phyloP scores from a whole-genome alignment of 164 flowering plant species.

The Dillenia suffruticosa region DNA sequence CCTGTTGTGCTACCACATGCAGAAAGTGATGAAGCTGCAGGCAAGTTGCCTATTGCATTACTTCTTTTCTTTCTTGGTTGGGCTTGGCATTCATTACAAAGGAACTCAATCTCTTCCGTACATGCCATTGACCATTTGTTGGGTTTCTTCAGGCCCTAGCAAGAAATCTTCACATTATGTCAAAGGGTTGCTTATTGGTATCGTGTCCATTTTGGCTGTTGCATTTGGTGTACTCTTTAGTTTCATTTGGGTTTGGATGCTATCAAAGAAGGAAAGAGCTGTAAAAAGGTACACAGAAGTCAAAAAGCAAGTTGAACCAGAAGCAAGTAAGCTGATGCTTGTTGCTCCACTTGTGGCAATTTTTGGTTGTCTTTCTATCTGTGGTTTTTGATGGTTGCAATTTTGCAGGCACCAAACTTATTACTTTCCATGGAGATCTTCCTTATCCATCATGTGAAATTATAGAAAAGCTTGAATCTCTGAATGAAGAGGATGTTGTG shows the following conservation, averaged over 20 bases:
- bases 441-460: constrained; percentile 89
- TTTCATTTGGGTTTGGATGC: constrained; percentile 65
- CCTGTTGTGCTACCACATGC: constrained; percentile 88
- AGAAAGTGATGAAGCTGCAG: constrained; percentile 54
- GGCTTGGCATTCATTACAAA: no score
- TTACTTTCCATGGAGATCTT: constrained; percentile 91
- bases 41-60: constrained; percentile 25
- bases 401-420: constrained; percentile 65
- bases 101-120: no score
- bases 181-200: constrained; percentile 72
- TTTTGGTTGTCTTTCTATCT: neutral
- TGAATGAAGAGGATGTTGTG: constrained; percentile 79
- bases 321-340: constrained; percentile 34
- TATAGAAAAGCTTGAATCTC: constrained; percentile 84
- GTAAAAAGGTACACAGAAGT: constrained; percentile 76
- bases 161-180: constrained; percentile 63
- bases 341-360: neutral
- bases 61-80: neutral
- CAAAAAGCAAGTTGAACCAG: constrained; percentile 58
- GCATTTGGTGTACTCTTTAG: constrained; percentile 47
- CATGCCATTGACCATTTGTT: constrained; percentile 1
- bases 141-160: constrained; percentile 40
- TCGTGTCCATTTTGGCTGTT: constrained; percentile 59
- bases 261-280: constrained; percentile 73
- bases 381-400: neutral